Conservation (phyloP, 2,329 filamentous ascomycete species). For the Xylaria sp. region DNA sequence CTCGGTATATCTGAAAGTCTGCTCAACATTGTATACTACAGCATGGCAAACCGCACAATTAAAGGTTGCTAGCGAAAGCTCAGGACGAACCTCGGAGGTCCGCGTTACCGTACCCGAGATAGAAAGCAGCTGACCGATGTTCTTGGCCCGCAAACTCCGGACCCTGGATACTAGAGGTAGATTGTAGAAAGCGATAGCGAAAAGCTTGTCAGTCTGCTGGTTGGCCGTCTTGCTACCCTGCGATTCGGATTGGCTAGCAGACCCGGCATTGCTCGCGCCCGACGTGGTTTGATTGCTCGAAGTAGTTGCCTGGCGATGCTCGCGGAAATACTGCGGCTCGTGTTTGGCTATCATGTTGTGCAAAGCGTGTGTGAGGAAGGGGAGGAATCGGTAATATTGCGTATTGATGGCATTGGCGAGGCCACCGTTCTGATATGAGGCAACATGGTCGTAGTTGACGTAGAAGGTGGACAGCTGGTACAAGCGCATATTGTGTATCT, state of each 20-base stretch:
- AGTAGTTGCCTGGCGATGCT: slow-evolving; percentile 85
- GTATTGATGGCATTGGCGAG: slow-evolving; percentile 86
- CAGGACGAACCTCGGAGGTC: slow-evolving; percentile 95
- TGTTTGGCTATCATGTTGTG: slow-evolving; percentile 95
- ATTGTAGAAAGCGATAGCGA: slow-evolving; percentile 93
- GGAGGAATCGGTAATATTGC: slow-evolving; percentile 94
- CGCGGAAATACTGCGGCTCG: slow-evolving; percentile 91
- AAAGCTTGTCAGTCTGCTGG: slow-evolving; percentile 97
- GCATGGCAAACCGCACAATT: slow-evolving; percentile 88
- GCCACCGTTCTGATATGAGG: slow-evolving; percentile 78
- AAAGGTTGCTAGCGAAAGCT: slow-evolving; percentile 92
- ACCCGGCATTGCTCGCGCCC: slow-evolving; percentile 69
- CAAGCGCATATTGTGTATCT: slow-evolving; percentile 79
- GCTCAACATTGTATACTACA: slow-evolving; percentile 89
- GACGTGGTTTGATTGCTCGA: slow-evolving; percentile 78
- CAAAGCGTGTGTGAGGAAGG: slow-evolving; percentile 86
- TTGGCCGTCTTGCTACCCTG: slow-evolving; percentile 81
- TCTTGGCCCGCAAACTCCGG: slow-evolving; percentile 84
- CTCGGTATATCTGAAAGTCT: slow-evolving; percentile 97
- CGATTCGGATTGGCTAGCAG: slow-evolving; percentile 70
- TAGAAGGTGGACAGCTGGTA: slow-evolving; percentile 86
- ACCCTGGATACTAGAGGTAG: slow-evolving; percentile 87
- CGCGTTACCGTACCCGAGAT: slow-evolving; percentile 97
- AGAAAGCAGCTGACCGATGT: slow-evolving; percentile 92
- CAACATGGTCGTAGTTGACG: slow-evolving; percentile 86